phyloP scores from a whole-genome alignment of 805 yeast genomes.

The Wickerhamiella galacta region DNA sequence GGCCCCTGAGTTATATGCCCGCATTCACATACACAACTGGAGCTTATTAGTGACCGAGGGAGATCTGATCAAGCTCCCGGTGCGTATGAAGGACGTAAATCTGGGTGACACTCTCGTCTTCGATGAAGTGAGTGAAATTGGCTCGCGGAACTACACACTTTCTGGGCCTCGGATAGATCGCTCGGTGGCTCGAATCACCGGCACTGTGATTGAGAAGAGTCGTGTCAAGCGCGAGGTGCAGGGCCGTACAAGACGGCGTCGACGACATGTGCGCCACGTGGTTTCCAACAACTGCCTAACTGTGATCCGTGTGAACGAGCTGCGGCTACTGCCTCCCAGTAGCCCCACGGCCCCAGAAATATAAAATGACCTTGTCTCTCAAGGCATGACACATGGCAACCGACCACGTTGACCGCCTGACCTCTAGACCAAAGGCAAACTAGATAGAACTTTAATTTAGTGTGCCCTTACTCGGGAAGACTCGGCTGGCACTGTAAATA shows the following conservation, averaged over 20 bases:
- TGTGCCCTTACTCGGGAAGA: too few species aligned
- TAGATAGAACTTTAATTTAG: too few species aligned
- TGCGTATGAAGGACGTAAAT: slow-evolving; percentile 51
- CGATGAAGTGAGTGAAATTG: slow-evolving; percentile 63
- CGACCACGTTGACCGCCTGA: too few species aligned
- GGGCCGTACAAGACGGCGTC: slow-evolving; percentile 64
- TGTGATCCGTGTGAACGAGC: slow-evolving; percentile 56
- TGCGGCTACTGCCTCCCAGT: slow-evolving; percentile 46
- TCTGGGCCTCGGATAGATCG: slow-evolving; percentile 36
- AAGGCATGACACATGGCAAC: too few species aligned
- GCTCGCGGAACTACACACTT: slow-evolving; percentile 67
- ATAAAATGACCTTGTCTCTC: too few species aligned
- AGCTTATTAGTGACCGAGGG: slow-evolving; percentile 85
- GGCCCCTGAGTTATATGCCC: slow-evolving; percentile 60
- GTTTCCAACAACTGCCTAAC: slow-evolving; percentile 58
- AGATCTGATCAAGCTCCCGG: slow-evolving; percentile 68
- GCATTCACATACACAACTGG: slow-evolving; percentile 63
- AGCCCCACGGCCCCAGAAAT: too few species aligned
- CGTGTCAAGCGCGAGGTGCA: slow-evolving; percentile 47
- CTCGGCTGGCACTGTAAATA: too few species aligned
- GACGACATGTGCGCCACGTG: slow-evolving; percentile 55
- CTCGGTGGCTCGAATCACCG: slow-evolving; percentile 42
- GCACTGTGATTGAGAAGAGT: slow-evolving; percentile 74
- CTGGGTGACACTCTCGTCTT: slow-evolving; percentile 72
- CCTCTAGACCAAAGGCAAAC: too few species aligned